Evolutionary conservation across 2,329 filamentous ascomycete species (phyloP).

Genomic region (Seiridium cupressi): DNA sequence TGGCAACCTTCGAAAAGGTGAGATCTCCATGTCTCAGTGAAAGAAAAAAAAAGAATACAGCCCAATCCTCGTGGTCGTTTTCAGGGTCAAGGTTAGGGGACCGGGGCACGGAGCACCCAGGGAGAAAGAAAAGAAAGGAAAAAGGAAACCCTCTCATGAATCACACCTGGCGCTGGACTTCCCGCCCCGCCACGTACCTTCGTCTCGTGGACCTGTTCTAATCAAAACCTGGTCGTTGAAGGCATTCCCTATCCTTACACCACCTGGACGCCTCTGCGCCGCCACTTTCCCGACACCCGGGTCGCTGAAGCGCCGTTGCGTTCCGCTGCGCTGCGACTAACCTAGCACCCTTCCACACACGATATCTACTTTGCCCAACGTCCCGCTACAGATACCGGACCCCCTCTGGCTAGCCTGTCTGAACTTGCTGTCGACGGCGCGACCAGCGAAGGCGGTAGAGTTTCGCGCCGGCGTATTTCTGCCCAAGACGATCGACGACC

Average conservation of each 20-base stretch:
- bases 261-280: not conserved
- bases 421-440: not conserved
- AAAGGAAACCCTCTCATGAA: not conserved
- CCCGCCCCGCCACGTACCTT: constrained; percentile 5
- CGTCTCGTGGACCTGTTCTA: not conserved
- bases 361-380: not conserved
- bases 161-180: not conserved
- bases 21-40: constrained; percentile 7
- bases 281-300: not conserved
- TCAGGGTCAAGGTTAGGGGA: not conserved
- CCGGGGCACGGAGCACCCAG: not conserved
- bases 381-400: not conserved
- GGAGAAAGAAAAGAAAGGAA: not conserved
- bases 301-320: not conserved
- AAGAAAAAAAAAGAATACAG: not conserved
- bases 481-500: constrained; percentile 7
- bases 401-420: not conserved
- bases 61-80: not conserved
- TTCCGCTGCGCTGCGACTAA: not conserved
- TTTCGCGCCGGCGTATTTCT: constrained; percentile 11
- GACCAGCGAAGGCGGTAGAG: constrained; percentile 5
- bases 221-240: not conserved
- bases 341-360: not conserved
- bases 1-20: constrained; percentile 2
- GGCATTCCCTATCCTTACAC: too few species aligned